A percentile compares a stretch with the other conserved stretches of the same genome.
These are phyloP conservation scores for Craspedostauros australis DNA, from an alignment of 108 stramenopile genomes.

Conservation along the genomic window DNA sequence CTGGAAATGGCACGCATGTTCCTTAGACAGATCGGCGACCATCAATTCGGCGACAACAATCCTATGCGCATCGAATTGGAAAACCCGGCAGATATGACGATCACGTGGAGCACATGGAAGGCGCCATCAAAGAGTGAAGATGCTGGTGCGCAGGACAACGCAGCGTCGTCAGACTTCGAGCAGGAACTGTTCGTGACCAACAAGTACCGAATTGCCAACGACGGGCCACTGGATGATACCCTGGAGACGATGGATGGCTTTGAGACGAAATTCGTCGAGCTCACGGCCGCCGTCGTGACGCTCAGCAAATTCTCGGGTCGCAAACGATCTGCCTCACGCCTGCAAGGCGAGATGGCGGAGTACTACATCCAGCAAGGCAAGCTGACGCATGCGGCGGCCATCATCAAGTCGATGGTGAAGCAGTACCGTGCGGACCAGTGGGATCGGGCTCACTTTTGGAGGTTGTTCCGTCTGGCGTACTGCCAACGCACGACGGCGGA, in stretches of 20 bases:
- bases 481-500: constrained; percentile 56
- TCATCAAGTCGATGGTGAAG: constrained; percentile 47
- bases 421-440: constrained; percentile 59
- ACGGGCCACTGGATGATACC: no score
- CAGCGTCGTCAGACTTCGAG: no score
- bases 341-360: constrained; percentile 62
- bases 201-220: no score
- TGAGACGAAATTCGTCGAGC: constrained; percentile 48
- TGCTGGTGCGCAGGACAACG: neutral
- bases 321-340: constrained; percentile 45
- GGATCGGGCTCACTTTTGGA: constrained; percentile 66
- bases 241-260: constrained; percentile 17
- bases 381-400: constrained; percentile 38
- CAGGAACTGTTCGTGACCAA: no score
- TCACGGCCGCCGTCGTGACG: constrained; percentile 42
- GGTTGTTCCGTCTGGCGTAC: constrained; percentile 70
- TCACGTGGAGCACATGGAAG: constrained; percentile 59
- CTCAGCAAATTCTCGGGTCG: constrained; percentile 42
- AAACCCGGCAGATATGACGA: constrained; percentile 43
- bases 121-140: neutral
- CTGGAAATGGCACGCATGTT: constrained; percentile 64
- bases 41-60: constrained; percentile 27
- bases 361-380: constrained; percentile 49
- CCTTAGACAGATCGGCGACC: constrained; percentile 54
- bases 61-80: constrained; percentile 32